Percentiles rank a stretch among this genome's conserved stretches.
phyloP scores from a whole-genome alignment of 495 filamentous ascomycete genomes.

The Talaromyces borbonicus region DNA sequence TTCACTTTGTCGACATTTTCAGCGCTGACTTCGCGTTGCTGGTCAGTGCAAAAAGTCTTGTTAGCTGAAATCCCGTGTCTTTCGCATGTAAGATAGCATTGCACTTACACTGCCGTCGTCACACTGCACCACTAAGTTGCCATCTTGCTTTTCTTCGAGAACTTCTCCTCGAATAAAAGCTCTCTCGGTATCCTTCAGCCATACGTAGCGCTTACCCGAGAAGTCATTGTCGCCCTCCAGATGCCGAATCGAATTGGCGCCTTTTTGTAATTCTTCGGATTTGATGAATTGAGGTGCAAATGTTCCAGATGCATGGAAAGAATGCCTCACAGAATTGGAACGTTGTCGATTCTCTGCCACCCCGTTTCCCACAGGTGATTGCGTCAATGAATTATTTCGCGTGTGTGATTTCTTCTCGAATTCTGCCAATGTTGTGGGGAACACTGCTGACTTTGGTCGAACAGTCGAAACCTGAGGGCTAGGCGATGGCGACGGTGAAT shows the following conservation, averaged over 20 bases:
- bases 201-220: constrained; percentile 97
- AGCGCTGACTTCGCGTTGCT: constrained; percentile 79
- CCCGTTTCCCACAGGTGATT: constrained; percentile 21
- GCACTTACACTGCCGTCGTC: constrained; percentile 75
- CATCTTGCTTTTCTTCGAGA: constrained; percentile 63
- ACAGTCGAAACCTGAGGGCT: constrained; percentile 28
- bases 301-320: constrained; percentile 52
- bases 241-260: constrained; percentile 57
- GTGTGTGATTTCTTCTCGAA: constrained; percentile 37
- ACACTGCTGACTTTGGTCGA: constrained; percentile 65
- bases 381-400: constrained; percentile 50
- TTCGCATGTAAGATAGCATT: neutral
- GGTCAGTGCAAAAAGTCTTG: neutral
- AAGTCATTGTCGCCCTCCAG: constrained; percentile 96
- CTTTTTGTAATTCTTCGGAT: constrained; percentile 58
- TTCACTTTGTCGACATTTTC: constrained; percentile 97
- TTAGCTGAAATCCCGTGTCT: constrained; percentile 8
- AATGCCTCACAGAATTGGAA: constrained; percentile 50
- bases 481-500: constrained; percentile 53
- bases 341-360: constrained; percentile 31
- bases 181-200: constrained; percentile 75
- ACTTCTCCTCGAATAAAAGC: constrained; percentile 92
- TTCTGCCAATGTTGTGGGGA: constrained; percentile 43
- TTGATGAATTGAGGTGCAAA: constrained; percentile 97
- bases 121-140: constrained; percentile 71